Base-by-base conservation (phyloP, 768 basidiomycete genomes). In the Stropharia rugosoannulata region DNA sequence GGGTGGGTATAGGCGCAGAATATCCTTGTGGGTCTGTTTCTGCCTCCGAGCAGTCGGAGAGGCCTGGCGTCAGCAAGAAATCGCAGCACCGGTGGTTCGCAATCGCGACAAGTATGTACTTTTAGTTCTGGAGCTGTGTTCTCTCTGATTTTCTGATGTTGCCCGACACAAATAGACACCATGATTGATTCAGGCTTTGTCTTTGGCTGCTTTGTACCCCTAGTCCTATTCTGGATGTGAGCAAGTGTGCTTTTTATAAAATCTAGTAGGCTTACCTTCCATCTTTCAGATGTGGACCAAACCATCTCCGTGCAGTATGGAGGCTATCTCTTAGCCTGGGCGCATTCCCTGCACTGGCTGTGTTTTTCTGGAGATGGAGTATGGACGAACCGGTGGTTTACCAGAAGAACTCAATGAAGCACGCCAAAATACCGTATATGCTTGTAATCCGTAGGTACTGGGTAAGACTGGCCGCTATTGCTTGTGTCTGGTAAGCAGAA, bases 21-120 rank as follows among this genome's bases (percentile, higher is more conserved):
- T 95, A 95, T 61, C 95, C 95, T 4, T 92, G 91, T 59, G 94
- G 95, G 19, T 89, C 88, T 0, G 91, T 94, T 15, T 89, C 93
- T 6, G 89, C 88, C 7, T 88, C 91, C 1, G 95, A 97, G 65
- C 90, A 93, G 64, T 90, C 93, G 2, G 95, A 97, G 68, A 89
- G 90, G 68, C 77, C 82, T 8, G 83, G 82, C 8, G 87, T 96
- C 62, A 78, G 70, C 61, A 93, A 90, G 71, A 85, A 85, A 53
- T 80, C 89, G 4, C 95, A 93, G 64, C 89, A 95, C 68, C 74
- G 87, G 48, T 92, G 93, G 84, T 88, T 97, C 64, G 86, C 89
- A 5, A 79, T 93, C 27, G 91, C 95, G 12, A 96, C 95, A 7
- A 97, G 94, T 93, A 70, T 64, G 81, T 58, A 15, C 3, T 22